Evolutionary conservation across 164 flowering plant genomes (phyloP).

Genomic region (Chimonanthus salicifolius): DNA sequence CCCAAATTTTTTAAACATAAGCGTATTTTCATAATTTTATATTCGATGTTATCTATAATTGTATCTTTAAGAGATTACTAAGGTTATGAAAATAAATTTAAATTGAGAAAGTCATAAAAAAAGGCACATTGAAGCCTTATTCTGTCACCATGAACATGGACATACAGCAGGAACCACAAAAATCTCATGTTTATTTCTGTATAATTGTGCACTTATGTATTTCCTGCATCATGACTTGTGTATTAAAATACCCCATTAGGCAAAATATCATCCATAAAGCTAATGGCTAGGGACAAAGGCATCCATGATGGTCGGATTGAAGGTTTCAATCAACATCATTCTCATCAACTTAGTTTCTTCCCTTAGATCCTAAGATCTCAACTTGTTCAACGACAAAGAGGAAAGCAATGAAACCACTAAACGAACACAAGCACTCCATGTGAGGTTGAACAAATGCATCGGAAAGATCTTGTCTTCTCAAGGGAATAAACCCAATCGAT

Average conservation of each 20-base stretch:
- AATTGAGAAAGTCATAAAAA: no score
- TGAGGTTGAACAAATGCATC: neutral
- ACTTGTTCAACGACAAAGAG: neutral
- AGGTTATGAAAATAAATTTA: no score
- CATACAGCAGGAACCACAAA: no score
- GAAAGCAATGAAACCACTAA: neutral
- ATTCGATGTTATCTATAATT: no score
- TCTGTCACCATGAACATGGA: no score
- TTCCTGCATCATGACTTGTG: neutral
- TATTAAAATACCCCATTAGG: neutral
- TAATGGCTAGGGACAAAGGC: neutral
- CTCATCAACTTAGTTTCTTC: neutral
- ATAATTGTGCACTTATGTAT: no score
- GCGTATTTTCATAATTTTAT: no score
- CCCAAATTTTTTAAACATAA: no score
- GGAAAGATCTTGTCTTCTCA: neutral
- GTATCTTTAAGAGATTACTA: no score
- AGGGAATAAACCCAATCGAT: neutral
- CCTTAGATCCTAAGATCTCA: neutral
- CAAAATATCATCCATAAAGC: no score
- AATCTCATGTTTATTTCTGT: no score
- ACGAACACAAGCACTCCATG: neutral
- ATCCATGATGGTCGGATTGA: neutral
- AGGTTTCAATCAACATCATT: neutral
- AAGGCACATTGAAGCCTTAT: no score